phyloP scores from a whole-genome alignment of 306 rosid species.

The Fragaria vesca region DNA sequence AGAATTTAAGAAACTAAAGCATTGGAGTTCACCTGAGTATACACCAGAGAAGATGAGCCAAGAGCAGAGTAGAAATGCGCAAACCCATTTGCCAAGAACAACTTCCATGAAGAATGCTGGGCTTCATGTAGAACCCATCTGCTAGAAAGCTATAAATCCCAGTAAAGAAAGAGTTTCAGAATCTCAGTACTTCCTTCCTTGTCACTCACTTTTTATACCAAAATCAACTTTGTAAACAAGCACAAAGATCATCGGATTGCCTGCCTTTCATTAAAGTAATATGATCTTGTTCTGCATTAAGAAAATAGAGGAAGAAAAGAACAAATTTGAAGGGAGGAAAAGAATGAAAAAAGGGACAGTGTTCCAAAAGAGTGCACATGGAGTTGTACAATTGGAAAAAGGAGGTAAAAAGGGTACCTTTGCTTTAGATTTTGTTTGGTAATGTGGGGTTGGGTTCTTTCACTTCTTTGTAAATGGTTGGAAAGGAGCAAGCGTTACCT shows the following conservation, averaged over 20 bases:
- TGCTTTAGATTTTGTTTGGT: constrained; percentile 23
- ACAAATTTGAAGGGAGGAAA: constrained; percentile 33
- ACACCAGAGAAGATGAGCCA: constrained; percentile 48
- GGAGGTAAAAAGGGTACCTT: constrained; percentile 23
- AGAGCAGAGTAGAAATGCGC: constrained; percentile 50
- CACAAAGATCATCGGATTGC: constrained; percentile 33
- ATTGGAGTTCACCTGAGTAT: constrained; percentile 52
- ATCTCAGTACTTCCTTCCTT: constrained; percentile 52
- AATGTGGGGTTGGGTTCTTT: constrained; percentile 1
- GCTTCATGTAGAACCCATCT: constrained; percentile 46
- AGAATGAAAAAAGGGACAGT: constrained; percentile 28
- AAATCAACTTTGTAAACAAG: constrained; percentile 50
- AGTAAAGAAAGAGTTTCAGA: constrained; percentile 34
- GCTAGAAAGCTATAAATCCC: constrained; percentile 22
- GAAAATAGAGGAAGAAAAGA: constrained; percentile 39
- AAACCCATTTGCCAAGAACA: constrained; percentile 60
- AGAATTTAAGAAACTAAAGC: constrained; percentile 23
- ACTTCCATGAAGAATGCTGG: constrained; percentile 70
- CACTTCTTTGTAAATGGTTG: not conserved
- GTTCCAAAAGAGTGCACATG: constrained; percentile 25
- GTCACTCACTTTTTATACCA: constrained; percentile 54
- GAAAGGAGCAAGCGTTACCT: no score
- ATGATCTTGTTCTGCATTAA: constrained; percentile 28
- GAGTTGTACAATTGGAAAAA: not conserved
- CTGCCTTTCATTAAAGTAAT: constrained; percentile 26